These are phyloP conservation scores for Oleoguttula mirabilis DNA, from an alignment of 495 filamentous ascomycete species.

Conservation along the genomic window DNA sequence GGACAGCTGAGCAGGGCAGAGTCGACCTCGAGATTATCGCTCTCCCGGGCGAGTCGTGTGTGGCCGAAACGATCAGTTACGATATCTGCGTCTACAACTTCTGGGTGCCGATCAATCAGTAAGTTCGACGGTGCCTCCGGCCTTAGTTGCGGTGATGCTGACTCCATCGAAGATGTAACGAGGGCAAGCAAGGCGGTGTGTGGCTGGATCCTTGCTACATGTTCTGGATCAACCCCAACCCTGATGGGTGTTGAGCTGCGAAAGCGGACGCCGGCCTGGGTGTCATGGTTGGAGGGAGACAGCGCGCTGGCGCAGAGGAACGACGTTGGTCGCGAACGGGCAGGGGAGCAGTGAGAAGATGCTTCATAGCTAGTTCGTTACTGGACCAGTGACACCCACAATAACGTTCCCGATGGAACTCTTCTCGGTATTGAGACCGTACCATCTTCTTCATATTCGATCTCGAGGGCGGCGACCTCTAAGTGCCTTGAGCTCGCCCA, in stretches of 20 bases:
- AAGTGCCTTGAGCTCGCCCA: too few species aligned
- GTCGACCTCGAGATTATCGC: not conserved
- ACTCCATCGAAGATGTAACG: not conserved
- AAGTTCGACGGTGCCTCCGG: not conserved
- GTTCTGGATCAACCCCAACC: not conserved
- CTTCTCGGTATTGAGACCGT: too few species aligned
- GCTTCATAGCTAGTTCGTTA: not conserved
- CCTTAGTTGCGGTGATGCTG: not conserved
- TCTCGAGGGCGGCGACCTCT: too few species aligned
- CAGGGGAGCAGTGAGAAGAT: too few species aligned
- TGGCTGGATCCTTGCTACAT: not conserved
- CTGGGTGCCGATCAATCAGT: not conserved
- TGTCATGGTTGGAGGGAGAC: not conserved
- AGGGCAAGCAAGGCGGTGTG: conserved; percentile 1
- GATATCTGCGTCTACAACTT: not conserved
- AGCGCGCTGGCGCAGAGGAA: not conserved
- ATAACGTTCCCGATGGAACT: not conserved
- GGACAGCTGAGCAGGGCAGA: not conserved
- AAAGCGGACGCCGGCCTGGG: not conserved
- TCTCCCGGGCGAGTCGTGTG: not conserved
- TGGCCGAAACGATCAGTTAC: not conserved
- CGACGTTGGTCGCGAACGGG: not conserved
- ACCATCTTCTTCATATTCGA: too few species aligned
- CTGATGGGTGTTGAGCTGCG: not conserved
- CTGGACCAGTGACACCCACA: not conserved